Base-by-base conservation (phyloP, 257 asterid species). In the Gentiana straminea region DNA sequence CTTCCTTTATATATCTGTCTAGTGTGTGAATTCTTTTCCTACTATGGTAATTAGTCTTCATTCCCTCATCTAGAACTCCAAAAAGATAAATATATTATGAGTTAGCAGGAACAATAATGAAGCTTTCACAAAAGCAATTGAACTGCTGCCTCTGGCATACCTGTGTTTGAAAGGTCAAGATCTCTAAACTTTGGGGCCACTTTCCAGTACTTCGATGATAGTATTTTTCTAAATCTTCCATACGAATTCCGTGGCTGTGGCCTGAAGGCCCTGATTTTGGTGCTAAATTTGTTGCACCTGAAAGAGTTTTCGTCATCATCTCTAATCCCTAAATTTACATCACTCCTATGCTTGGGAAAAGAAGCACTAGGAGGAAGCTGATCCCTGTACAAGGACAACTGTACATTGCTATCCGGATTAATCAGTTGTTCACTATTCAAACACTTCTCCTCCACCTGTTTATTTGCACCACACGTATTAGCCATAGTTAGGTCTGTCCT, bases 271-370 rank as follows among this genome's bases (percentile, higher is more conserved):
- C 87, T 81, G 63, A 74, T 32, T 73, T 68, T 87, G 81, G 95
- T 69, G 88, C 82, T 61, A 51, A 57, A 54, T 60, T 69, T 79
- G 55, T 77, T 78, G 85, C 81, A 88, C 79, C 95, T 72, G 61
- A 75, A 81, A 73, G 75, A 92, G 74, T 92, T 88, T 57, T 92
- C 95, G 78, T 81, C 97, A 79, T 88, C 97, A 86, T 88, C 94
- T 75, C 94, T 92, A 92, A 69, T 74, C 69, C 94, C 97, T 92
- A 92, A 67, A 57, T 88, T 81, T 80, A 92, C 95, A 83, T 60
- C 69, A 59, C 66, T 75, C 84, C 84, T 70, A 61, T 57, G 93
- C 84, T 83, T 87, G 55, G 72, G 81, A 69, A 75, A 61, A 52
- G 74, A 68, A 79, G 81, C 79, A 62, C 63, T 72, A 65, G 75